phyloP scores from a whole-genome alignment of 495 filamentous ascomycete genomes.

The Tuber aestivum region DNA sequence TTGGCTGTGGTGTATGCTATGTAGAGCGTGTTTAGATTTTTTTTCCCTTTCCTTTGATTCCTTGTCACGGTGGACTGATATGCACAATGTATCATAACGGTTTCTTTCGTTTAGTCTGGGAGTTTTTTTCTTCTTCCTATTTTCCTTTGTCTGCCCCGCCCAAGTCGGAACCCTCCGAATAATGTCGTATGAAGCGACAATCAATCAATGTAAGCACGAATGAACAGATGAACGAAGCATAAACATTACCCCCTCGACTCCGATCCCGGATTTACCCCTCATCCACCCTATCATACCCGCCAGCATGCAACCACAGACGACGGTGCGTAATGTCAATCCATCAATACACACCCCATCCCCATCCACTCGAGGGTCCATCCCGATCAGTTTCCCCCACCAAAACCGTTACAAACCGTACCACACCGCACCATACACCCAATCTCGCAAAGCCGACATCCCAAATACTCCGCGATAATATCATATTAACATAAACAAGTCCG shows the following conservation, averaged over 20 bases:
- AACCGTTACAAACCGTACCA: too few species aligned
- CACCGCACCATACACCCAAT: neutral
- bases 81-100: neutral
- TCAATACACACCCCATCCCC: neutral
- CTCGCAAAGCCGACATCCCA: neutral
- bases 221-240: neutral
- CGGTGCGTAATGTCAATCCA: neutral
- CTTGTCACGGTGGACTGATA: neutral
- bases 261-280: neutral
- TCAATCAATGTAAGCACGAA: neutral
- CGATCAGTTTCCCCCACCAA: too few species aligned
- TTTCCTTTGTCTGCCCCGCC: neutral
- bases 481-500: neutral
- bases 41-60: neutral
- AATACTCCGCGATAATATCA: too few species aligned
- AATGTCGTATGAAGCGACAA: neutral
- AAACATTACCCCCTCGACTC: neutral
- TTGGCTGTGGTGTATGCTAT: neutral
- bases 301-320: neutral
- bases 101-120: neutral
- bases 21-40: slow-evolving; percentile 4
- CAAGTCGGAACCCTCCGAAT: neutral
- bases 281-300: neutral
- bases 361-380: too few species aligned
- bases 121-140: neutral